Conservation (phyloP, 805 yeast genomes). For the Myxozyma vanderwaltii region DNA sequence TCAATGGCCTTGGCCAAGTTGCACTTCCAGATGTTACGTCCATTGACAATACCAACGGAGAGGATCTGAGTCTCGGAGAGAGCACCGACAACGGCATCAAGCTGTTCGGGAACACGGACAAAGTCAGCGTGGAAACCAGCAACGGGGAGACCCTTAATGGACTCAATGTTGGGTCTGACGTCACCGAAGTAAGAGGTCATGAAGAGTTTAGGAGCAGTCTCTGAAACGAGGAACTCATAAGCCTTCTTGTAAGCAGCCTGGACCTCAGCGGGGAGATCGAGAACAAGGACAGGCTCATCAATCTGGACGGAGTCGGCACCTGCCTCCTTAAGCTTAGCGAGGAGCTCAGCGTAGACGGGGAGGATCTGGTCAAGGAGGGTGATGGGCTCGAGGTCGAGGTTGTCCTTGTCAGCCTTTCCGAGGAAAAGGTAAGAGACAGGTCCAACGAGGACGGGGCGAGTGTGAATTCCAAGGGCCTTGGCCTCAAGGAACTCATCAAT, state of each 20-base stretch:
- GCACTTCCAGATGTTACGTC: constrained; percentile 99
- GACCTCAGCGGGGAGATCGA: constrained; percentile 83
- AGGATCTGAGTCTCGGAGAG: constrained; percentile 71
- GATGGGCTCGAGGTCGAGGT: constrained; percentile 91
- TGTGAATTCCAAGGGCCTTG: constrained; percentile 90
- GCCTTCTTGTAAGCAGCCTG: constrained; percentile 88
- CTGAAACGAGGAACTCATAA: constrained; percentile 71
- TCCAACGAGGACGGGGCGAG: constrained; percentile 97
- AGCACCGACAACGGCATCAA: constrained; percentile 73
- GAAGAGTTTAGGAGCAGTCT: constrained; percentile 74
- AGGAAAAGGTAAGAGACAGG: constrained; percentile 92
- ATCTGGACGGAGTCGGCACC: constrained; percentile 96
- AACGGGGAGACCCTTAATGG: constrained; percentile 88
- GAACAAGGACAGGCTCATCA: constrained; percentile 95
- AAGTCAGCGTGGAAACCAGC: constrained; percentile 96
- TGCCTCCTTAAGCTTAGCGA: constrained; percentile 83
- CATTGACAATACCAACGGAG: constrained; percentile 97
- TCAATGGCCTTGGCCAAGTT: constrained; percentile 85
- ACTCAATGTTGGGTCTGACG: constrained; percentile 91
- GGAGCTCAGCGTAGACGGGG: constrained; percentile 90
- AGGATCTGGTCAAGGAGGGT: constrained; percentile 82
- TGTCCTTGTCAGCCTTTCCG: constrained; percentile 99
- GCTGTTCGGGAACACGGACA: constrained; percentile 94
- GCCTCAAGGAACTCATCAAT: constrained; percentile 98
- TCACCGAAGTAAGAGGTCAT: constrained; percentile 97